These are phyloP conservation scores for Mytilinidion resinicola DNA, from an alignment of 495 filamentous ascomycete species.

Conservation along the genomic window DNA sequence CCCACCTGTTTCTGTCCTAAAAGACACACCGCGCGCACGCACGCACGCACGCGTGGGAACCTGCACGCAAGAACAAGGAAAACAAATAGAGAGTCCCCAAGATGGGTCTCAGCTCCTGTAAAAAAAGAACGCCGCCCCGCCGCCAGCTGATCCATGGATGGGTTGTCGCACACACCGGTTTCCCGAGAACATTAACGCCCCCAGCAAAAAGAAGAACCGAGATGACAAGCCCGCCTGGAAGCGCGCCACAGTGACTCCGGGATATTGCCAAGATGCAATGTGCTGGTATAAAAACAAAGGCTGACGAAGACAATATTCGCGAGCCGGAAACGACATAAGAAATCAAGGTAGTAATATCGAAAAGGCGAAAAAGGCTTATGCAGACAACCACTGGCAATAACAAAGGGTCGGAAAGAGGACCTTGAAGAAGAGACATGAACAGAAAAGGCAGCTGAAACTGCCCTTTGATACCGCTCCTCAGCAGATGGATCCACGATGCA, in stretches of 20 bases:
- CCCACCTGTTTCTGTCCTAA: too few species aligned
- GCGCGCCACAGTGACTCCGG: not conserved
- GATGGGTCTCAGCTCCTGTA: too few species aligned
- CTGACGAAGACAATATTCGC: not conserved
- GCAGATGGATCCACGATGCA: not conserved
- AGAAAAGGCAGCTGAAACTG: not conserved
- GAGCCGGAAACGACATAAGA: too few species aligned
- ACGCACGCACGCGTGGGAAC: too few species aligned
- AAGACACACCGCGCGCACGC: too few species aligned
- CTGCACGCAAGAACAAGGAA: too few species aligned
- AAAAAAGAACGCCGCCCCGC: too few species aligned
- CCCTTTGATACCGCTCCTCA: not conserved
- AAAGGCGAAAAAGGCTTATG: not conserved
- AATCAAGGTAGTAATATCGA: not conserved
- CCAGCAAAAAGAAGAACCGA: not conserved
- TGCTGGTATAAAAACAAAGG: constrained; percentile 26
- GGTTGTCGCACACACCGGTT: not conserved
- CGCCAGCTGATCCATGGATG: not conserved
- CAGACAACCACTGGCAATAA: not conserved
- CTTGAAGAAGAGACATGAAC: not conserved
- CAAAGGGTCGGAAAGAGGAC: not conserved
- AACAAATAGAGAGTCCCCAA: too few species aligned
- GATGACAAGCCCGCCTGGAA: constrained; percentile 14
- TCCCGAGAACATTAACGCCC: constrained; percentile 12
- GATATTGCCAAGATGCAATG: constrained; percentile 23